These are phyloP conservation scores for Fusarium equiseti DNA, from an alignment of 2,329 filamentous ascomycete genomes.

Conservation along the genomic window DNA sequence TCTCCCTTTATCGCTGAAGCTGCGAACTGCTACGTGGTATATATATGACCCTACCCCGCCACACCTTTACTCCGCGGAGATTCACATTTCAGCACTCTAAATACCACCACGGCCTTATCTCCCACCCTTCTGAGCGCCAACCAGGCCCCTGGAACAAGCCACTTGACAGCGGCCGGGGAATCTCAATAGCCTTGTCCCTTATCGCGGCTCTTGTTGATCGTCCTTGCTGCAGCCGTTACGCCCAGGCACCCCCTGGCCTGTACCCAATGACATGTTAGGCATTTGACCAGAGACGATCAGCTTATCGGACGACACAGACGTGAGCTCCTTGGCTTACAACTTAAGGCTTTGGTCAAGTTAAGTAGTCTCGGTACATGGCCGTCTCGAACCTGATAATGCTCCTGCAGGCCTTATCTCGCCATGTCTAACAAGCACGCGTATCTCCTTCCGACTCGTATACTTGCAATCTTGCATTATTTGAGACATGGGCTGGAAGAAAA, in stretches of 20 bases:
- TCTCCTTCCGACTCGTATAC: conserved; percentile 1
- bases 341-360: conserved; percentile 33
- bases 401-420: conserved; percentile 43
- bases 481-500: conserved; percentile 23
- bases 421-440: conserved; percentile 19
- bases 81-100: conserved; percentile 37
- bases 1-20: conserved; percentile 26
- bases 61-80: conserved; percentile 44
- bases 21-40: conserved; percentile 26
- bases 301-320: conserved; percentile 42
- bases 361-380: conserved; percentile 34
- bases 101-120: conserved; percentile 44
- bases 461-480: conserved; percentile 27
- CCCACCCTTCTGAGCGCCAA: conserved; percentile 28
- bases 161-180: conserved; percentile 21
- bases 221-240: conserved; percentile 30
- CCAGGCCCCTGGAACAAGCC: conserved; percentile 21
- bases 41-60: conserved; percentile 40
- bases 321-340: conserved; percentile 43
- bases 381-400: conserved; percentile 19
- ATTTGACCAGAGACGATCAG: conserved; percentile 38
- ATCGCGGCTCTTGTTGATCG: conserved; percentile 35
- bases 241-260: conserved; percentile 28
- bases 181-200: conserved; percentile 33
- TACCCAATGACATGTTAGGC: conserved; percentile 37